A percentile compares a stretch with the other conserved stretches of the same genome.
phyloP scores from a whole-genome alignment of 2,329 filamentous ascomycete genomes.

The Tolypocladium amazonense region DNA sequence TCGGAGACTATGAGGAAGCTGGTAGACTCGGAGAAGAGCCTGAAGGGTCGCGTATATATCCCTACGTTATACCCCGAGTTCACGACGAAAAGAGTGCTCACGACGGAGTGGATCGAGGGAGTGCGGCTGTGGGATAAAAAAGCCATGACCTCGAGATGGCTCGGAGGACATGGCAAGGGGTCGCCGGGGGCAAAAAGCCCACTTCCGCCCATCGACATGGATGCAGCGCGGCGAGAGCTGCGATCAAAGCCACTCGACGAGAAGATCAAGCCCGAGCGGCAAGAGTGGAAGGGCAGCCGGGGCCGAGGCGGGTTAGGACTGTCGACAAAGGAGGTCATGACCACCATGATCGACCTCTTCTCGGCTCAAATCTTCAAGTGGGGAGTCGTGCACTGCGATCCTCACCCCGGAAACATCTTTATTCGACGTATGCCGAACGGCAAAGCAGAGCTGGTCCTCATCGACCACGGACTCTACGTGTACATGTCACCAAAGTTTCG shows the following conservation, averaged over 20 bases:
- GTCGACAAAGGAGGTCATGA: slow-evolving; percentile 79
- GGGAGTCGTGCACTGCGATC: slow-evolving; percentile 92
- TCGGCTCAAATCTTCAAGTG: slow-evolving; percentile 97
- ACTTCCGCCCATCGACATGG: slow-evolving; percentile 41
- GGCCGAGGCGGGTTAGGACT: slow-evolving; percentile 76
- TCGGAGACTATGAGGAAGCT: slow-evolving; percentile 72
- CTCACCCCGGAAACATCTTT: slow-evolving; percentile 96
- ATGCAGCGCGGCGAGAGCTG: slow-evolving; percentile 31
- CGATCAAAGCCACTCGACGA: slow-evolving; percentile 43
- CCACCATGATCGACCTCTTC: slow-evolving; percentile 92
- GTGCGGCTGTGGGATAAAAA: slow-evolving; percentile 88
- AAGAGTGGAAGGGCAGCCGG: slow-evolving; percentile 63
- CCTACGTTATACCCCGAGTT: slow-evolving; percentile 76
- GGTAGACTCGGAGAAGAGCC: slow-evolving; percentile 62
- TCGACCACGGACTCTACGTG: slow-evolving; percentile 95
- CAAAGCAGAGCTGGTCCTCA: slow-evolving; percentile 82
- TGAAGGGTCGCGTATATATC: slow-evolving; percentile 77
- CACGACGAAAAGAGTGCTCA: slow-evolving; percentile 74
- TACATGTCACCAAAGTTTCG: slow-evolving; percentile 78
- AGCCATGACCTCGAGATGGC: slow-evolving; percentile 65
- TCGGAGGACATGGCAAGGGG: slow-evolving; percentile 63
- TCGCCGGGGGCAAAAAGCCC: slow-evolving; percentile 66
- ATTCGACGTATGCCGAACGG: slow-evolving; percentile 75
- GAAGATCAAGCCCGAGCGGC: slow-evolving; percentile 68
- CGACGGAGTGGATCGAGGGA: slow-evolving; percentile 96